Evolutionary conservation across 805 yeast species (phyloP).

Genomic region (Cyberlindnera bimundalis): DNA sequence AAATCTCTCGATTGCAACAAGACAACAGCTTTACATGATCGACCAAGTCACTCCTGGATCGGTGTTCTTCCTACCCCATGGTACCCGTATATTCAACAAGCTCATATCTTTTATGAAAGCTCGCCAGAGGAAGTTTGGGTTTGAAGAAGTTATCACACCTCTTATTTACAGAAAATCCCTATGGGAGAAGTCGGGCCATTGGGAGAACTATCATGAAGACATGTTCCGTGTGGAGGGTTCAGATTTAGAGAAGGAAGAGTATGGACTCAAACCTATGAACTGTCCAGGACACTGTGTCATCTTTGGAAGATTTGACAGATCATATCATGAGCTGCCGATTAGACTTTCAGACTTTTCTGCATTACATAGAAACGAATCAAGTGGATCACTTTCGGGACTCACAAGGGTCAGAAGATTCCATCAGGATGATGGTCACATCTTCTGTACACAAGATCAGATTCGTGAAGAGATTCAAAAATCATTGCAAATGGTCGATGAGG

Average conservation of each 20-base stretch:
- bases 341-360: slow-evolving; percentile 87
- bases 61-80: slow-evolving; percentile 88
- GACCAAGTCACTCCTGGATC: slow-evolving; percentile 89
- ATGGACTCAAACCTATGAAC: slow-evolving; percentile 92
- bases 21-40: slow-evolving; percentile 74
- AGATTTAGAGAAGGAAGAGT: slow-evolving; percentile 42
- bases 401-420: slow-evolving; percentile 94
- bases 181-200: slow-evolving; percentile 93
- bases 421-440: slow-evolving; percentile 97
- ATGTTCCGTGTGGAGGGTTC: slow-evolving; percentile 83
- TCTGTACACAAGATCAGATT: slow-evolving; percentile 79
- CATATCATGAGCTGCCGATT: slow-evolving; percentile 83
- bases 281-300: slow-evolving; percentile 94
- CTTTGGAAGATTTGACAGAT: slow-evolving; percentile 69
- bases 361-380: slow-evolving; percentile 89
- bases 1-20: slow-evolving; percentile 30
- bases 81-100: slow-evolving; percentile 80
- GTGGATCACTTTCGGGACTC: slow-evolving; percentile 90
- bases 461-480: slow-evolving; percentile 68
- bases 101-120: slow-evolving; percentile 78
- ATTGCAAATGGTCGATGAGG: slow-evolving; percentile 66
- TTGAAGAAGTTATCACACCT: slow-evolving; percentile 91
- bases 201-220: slow-evolving; percentile 92
- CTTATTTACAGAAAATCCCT: slow-evolving; percentile 75
- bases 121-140: slow-evolving; percentile 78